Conservation (phyloP, 2,329 filamentous ascomycete species). For the Alternaria conjuncta region DNA sequence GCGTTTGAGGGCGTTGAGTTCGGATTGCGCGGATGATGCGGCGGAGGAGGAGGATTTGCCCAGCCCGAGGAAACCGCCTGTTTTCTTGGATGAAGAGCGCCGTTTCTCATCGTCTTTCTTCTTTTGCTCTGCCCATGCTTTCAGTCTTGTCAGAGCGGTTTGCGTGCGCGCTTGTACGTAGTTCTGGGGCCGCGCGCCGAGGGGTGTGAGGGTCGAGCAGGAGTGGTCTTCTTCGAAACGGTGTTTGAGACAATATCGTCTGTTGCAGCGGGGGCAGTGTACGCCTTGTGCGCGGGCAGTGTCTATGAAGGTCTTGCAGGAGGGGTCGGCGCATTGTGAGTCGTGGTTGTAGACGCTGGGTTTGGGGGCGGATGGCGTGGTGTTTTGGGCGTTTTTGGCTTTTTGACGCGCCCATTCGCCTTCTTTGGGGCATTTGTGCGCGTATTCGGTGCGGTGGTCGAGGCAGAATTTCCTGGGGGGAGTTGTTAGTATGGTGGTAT, state of each 20-base stretch:
- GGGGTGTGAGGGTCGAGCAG: constrained; percentile 70
- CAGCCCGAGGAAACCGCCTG: constrained; percentile 31
- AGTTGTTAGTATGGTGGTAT: constrained; percentile 9
- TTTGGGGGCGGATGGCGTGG: constrained; percentile 49
- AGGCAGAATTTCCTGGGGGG: constrained; percentile 77
- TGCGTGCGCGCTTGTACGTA: constrained; percentile 65
- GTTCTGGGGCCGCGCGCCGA: constrained; percentile 58
- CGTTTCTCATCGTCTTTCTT: constrained; percentile 72
- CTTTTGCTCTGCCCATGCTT: constrained; percentile 80
- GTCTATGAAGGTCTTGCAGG: constrained; percentile 74
- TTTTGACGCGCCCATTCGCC: constrained; percentile 64
- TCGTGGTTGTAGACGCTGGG: constrained; percentile 66
- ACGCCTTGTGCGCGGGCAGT: constrained; percentile 72
- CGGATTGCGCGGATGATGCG: constrained; percentile 69
- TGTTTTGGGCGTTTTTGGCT: constrained; percentile 45
- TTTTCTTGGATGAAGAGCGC: constrained; percentile 25
- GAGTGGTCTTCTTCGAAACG: constrained; percentile 81
- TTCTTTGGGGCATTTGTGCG: constrained; percentile 71
- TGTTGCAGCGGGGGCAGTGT: constrained; percentile 74
- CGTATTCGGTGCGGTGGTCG: constrained; percentile 85
- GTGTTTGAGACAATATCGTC: constrained; percentile 79
- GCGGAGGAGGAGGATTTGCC: constrained; percentile 27
- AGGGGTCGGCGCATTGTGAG: constrained; percentile 70
- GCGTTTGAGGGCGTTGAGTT: constrained; percentile 80
- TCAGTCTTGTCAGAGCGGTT: constrained; percentile 77